Evolutionary conservation across 768 basidiomycete genomes (phyloP), one percentile per base, ranked within the genome.

Genomic region (Terana coerulea): DNA sequence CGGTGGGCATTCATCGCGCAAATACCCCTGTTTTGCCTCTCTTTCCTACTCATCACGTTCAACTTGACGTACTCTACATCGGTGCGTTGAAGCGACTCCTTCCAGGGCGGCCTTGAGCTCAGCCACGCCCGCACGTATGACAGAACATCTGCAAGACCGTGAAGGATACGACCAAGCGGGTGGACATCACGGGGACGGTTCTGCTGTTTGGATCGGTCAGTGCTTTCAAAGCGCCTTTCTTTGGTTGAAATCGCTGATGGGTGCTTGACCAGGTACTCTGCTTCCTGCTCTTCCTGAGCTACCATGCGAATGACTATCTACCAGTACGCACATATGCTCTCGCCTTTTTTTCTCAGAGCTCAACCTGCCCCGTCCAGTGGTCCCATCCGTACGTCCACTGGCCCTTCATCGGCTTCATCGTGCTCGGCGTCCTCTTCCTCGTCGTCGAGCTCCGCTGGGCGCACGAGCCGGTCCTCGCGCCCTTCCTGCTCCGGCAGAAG

Each of bases 1-100:
- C 71, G 88, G 61, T 86, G 81, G 79, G 88, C 88, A 2, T 91
- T 91, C 68, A 70, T 90, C 1, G 67, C 85, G 35, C 89, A 91
- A 59, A 64, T 84, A 19, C 88, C 89, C 17, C 58, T 90, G 34
- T 90, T 86, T 61, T 54, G 73, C 3, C 10, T 84, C 17, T 84
- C 88, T 0, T 77, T 86, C 53, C 12, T 71, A 17, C 61, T 89
- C 45, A 84, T 80, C 5, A 67, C 75, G 11, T 70, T 73, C 54
- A 81, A 84, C 56, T 61, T 88, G 40, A 72, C 66, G 57, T 91
- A 91, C 64, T 77, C 36, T n/a, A 19, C 21, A n/a, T 7, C 3
- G 8, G 8, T 14, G 39, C 52, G 47, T 42, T 57, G 47, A 17
- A 10, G 28, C 30, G 28, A 33, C 4, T 24, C 21, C 15, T n/a